Base-by-base conservation (phyloP, 2,329 filamentous ascomycete species). In the Penicillium sp. region DNA sequence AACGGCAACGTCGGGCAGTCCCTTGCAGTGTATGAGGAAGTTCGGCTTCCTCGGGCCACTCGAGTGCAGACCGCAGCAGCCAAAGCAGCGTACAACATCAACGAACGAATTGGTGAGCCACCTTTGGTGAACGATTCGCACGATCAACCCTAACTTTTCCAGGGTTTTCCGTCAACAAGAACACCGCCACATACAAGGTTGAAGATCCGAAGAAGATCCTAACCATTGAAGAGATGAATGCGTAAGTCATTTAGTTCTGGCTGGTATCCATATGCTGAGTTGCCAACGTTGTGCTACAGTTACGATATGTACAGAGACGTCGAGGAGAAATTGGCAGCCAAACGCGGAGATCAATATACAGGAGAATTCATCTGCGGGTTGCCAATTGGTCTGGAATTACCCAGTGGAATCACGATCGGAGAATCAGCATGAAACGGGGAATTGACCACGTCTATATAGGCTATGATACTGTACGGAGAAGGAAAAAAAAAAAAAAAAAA, bases 211-310 rank as follows among this genome's bases (percentile, higher is more conserved):
- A 73, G 55, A 75, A 80, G 41, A 83, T 83, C 54, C 61, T 87
- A 28, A 86, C 83, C 0, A 85, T 87, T 43, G 81, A 85, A 54
- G 83, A 87, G 64, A 86, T 87, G 82, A 86, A 87, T 52, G 72
- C 74, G 73, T 81, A 70, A 71, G 78, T 74, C 42, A 4, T 12
- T 41, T 5, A 25, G 38, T 23, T 5, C 12, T 9, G 24, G 25
- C 28, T 18, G 3, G 23, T 9, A 38, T n/a, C 31, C 2, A 23
- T 8, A 15, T 18, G 32, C 4, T 12, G 2, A 37, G 5, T 23
- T 20, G 12, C 35, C 47, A 23, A 50, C 18, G 1, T 9, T 9
- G 10, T 4, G 4, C 27, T 37, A 28, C 46, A 79, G 77, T 12
- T 83, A 83, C 54, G 78, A 83, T 58, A 81, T 83, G 78, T 75